Conservation (phyloP, 345 rosid species). For the Euphorbia pulcherrima region DNA sequence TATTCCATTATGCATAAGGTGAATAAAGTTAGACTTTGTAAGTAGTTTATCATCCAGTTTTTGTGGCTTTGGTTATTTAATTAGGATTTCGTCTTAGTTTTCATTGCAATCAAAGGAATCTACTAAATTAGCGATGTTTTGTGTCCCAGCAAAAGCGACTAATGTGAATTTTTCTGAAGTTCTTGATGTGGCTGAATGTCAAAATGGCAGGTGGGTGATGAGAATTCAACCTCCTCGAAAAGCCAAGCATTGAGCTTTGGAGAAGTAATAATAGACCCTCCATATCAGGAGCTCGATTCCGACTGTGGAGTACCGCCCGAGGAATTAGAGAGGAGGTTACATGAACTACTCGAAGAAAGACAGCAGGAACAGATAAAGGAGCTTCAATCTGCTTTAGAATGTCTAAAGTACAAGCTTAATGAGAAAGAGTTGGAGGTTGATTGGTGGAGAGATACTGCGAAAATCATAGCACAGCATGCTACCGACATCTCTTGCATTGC, state of each 20-base stretch:
- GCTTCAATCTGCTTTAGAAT: constrained; percentile 51
- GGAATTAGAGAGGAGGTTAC: constrained; percentile 65
- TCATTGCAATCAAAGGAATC: not conserved
- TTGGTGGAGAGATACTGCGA: constrained; percentile 79
- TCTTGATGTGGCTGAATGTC: no score
- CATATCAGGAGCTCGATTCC: constrained; percentile 8
- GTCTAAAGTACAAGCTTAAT: constrained; percentile 37
- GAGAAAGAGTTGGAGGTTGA: constrained; percentile 61
- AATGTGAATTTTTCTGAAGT: no score
- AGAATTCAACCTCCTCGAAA: constrained; percentile 15
- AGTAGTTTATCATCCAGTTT: no score
- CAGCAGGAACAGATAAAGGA: constrained; percentile 65
- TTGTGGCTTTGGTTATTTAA: no score
- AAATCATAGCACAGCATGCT: constrained; percentile 40
- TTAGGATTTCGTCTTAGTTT: not conserved
- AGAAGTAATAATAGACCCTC: constrained; percentile 43
- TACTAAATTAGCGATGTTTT: no score
- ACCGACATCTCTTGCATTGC: constrained; percentile 26
- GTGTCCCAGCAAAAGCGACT: no score
- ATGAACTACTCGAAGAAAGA: constrained; percentile 55
- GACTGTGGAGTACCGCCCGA: constrained; percentile 52
- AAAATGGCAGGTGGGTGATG: constrained; percentile 24
- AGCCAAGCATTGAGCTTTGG: constrained; percentile 25
- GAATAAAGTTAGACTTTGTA: no score
- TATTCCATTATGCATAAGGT: no score